phyloP scores from a whole-genome alignment of 2,329 filamentous ascomycete species.

The Ophiostoma fasciatum region DNA sequence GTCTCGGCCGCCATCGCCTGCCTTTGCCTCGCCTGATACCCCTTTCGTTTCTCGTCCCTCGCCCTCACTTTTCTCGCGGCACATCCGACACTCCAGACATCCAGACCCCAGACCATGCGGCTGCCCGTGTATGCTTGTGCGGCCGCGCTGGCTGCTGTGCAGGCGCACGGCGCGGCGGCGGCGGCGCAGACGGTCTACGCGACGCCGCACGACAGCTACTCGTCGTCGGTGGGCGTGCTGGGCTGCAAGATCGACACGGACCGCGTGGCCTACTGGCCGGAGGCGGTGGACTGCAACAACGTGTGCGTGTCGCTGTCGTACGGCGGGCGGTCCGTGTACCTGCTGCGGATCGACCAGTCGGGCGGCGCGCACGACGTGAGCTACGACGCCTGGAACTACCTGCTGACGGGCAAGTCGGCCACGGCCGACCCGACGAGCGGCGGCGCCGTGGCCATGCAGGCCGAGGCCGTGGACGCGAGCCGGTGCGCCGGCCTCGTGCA shows the following conservation, averaged over 20 bases:
- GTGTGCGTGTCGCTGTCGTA: constrained; percentile 39
- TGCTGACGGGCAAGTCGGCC: constrained; percentile 30
- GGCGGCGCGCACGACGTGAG: constrained; percentile 41
- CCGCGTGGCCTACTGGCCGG: constrained; percentile 44
- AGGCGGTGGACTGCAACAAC: constrained; percentile 33
- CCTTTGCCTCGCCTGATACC: no score
- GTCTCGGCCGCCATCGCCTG: no score
- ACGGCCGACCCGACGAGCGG: constrained; percentile 29
- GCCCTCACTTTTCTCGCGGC: no score
- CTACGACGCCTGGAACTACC: constrained; percentile 46
- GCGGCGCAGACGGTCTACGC: constrained; percentile 17
- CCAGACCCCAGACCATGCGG: no score
- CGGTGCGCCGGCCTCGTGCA: constrained; percentile 34
- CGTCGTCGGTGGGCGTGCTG: constrained; percentile 38
- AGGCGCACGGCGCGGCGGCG: not conserved
- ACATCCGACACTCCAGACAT: no score
- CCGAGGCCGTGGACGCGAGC: constrained; percentile 26
- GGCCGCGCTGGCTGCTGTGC: constrained; percentile 1
- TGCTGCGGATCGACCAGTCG: constrained; percentile 41
- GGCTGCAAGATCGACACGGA: constrained; percentile 46
- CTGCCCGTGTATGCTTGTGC: no score
- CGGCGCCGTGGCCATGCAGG: constrained; percentile 33
- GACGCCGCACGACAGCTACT: constrained; percentile 42
- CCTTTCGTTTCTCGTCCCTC: no score
- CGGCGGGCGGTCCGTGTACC: constrained; percentile 33